Evolutionary conservation across 1,139 yeast genomes (phyloP).

Genomic region (Pichia sp.): DNA sequence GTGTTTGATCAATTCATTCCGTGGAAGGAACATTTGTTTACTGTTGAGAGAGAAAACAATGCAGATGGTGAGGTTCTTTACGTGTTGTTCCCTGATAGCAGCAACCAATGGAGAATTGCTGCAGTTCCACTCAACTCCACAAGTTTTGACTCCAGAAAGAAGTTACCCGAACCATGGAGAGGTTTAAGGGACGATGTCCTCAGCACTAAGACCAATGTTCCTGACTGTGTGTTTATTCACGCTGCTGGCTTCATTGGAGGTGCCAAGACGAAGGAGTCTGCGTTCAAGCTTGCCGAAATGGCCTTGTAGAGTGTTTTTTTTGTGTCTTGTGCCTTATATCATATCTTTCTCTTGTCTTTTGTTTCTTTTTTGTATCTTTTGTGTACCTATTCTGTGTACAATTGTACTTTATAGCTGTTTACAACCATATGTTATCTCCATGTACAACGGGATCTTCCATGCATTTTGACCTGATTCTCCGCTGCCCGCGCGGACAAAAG

Average conservation of each 20-base stretch:
- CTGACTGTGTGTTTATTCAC: conserved; percentile 85
- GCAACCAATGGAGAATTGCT: conserved; percentile 78
- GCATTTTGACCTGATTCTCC: too few species aligned
- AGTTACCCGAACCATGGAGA: conserved; percentile 87
- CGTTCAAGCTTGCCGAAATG: conserved; percentile 34
- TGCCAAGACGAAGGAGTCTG: conserved; percentile 73
- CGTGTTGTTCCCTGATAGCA: conserved; percentile 71
- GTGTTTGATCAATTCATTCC: conserved; percentile 72
- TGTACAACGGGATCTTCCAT: too few species aligned
- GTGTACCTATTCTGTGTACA: too few species aligned
- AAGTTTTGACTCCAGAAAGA: conserved; percentile 78
- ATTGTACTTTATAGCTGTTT: too few species aligned
- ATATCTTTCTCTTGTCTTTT: too few species aligned
- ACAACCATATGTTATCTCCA: too few species aligned
- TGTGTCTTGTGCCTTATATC: too few species aligned
- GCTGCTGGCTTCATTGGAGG: conserved; percentile 99
- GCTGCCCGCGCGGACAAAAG: too few species aligned
- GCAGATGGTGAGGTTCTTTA: conserved; percentile 57
- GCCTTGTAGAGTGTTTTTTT: too few species aligned
- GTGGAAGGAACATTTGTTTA: conserved; percentile 90
- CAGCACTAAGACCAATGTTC: conserved; percentile 65
- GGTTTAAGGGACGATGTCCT: conserved; percentile 87
- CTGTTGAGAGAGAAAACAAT: conserved; percentile 57
- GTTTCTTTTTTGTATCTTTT: too few species aligned
- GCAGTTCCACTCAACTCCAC: conserved; percentile 74